Conservation (phyloP, 23 red algal species). For the Gracilaria domingensis region DNA sequence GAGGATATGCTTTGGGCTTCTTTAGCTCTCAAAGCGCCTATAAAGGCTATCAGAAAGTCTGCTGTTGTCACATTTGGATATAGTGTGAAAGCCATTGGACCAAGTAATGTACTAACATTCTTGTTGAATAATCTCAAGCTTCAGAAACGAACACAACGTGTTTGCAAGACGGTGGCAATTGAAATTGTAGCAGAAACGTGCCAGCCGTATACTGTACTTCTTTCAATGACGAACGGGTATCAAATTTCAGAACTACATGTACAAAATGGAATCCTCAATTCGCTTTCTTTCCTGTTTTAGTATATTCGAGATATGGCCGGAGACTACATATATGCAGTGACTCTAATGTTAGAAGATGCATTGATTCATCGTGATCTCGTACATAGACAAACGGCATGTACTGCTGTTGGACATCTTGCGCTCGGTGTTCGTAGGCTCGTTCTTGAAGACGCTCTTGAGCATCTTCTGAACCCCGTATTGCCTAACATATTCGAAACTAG, state of each 20-base stretch:
- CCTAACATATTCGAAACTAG: constrained; percentile 91
- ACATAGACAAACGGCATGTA: constrained; percentile 93
- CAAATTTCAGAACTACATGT: constrained; percentile 90
- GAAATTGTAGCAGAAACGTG: constrained; percentile 89
- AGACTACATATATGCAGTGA: constrained; percentile 94
- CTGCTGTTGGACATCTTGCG: constrained; percentile 90
- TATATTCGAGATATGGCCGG: constrained; percentile 79
- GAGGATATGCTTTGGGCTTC: constrained; percentile 91
- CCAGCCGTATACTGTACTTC: constrained; percentile 81
- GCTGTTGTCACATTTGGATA: constrained; percentile 91
- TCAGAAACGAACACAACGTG: constrained; percentile 92
- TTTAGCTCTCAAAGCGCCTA: constrained; percentile 91
- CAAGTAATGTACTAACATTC: constrained; percentile 75
- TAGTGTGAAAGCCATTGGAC: constrained; percentile 89
- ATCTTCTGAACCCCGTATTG: constrained; percentile 95
- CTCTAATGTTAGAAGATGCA: constrained; percentile 88
- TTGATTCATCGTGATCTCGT: constrained; percentile 94
- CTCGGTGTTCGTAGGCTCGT: constrained; percentile 88
- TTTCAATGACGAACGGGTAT: constrained; percentile 94
- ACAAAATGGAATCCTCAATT: constrained; percentile 97
- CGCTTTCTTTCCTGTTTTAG: constrained; percentile 92
- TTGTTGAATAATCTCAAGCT: constrained; percentile 92
- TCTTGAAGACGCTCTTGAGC: constrained; percentile 88
- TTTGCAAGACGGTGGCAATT: constrained; percentile 95
- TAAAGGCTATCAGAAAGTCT: constrained; percentile 83